Percentiles rank a stretch among this genome's conserved stretches.
Evolutionary conservation across 192 early-diverging fungal genomes (phyloP).

Genomic region (Coemansia sp.): DNA sequence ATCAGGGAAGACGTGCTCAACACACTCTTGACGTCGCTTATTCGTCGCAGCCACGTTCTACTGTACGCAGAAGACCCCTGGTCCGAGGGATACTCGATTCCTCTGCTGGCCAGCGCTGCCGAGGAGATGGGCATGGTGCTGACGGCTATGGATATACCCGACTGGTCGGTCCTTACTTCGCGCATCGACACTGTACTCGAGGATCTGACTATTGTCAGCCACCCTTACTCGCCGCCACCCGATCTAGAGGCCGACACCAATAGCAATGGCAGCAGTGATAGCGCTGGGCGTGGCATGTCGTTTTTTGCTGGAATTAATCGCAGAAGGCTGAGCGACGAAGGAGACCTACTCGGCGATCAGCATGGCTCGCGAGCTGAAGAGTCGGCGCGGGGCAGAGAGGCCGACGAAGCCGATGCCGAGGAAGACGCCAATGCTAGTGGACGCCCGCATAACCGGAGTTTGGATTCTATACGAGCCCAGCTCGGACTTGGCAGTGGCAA

Average conservation of each 20-base stretch:
- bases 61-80: slow-evolving; percentile 49
- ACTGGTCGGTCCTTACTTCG: slow-evolving; percentile 43
- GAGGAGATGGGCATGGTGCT: slow-evolving; percentile 18
- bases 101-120: slow-evolving; percentile 20
- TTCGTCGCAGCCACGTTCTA: slow-evolving; percentile 40
- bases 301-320: slow-evolving; percentile 46
- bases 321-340: slow-evolving; percentile 19
- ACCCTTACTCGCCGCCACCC: slow-evolving; percentile 47
- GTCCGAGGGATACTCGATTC: slow-evolving; percentile 49
- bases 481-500: slow-evolving; percentile 15
- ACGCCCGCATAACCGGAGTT: slow-evolving; percentile 6
- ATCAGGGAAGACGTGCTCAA: slow-evolving; percentile 36
- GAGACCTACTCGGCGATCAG: slow-evolving; percentile 22
- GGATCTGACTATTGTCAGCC: slow-evolving; percentile 51
- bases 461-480: slow-evolving; percentile 15
- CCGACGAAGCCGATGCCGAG: slow-evolving; percentile 6
- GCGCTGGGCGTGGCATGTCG: slow-evolving; percentile 29
- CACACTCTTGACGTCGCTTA: slow-evolving; percentile 25
- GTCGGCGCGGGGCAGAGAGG: background rate
- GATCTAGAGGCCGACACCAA: slow-evolving; percentile 23
- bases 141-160: slow-evolving; percentile 43
- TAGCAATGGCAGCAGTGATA: background rate
- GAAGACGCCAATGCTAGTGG: slow-evolving; percentile 5
- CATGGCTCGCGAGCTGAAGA: background rate
- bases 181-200: slow-evolving; percentile 45